A percentile compares a stretch with the other conserved stretches of the same genome.
phyloP scores from a whole-genome alignment of 441 rosid genomes.

The Adansonia rubrostipa region DNA sequence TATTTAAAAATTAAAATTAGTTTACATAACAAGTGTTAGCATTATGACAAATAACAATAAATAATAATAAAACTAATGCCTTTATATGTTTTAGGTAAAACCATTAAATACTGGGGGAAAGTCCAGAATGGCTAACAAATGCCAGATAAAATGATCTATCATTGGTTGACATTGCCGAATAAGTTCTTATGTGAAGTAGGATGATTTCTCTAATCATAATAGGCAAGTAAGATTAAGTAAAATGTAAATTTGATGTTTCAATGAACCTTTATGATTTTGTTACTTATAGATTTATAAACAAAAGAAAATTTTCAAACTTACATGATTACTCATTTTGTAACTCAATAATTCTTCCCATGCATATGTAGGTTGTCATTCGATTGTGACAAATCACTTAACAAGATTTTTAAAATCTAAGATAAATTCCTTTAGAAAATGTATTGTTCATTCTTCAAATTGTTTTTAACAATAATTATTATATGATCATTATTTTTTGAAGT shows the following conservation, averaged over 20 bases:
- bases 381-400: conserved; percentile 68
- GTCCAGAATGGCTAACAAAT: conserved; percentile 90
- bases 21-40: not conserved
- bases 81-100: conserved; percentile 61
- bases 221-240: not conserved
- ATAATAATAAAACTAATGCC: not conserved
- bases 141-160: conserved; percentile 90
- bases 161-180: conserved; percentile 85
- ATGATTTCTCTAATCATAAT: conserved; percentile 13
- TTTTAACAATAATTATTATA: too few species aligned
- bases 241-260: not conserved
- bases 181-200: conserved; percentile 84
- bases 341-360: conserved; percentile 21
- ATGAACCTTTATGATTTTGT: not conserved
- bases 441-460: too few species aligned
- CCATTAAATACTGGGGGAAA: conserved; percentile 93
- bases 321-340: not conserved
- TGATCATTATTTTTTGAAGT: too few species aligned
- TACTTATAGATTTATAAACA: not conserved
- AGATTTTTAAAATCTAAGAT: too few species aligned
- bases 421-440: too few species aligned
- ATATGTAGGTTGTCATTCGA: conserved; percentile 75
- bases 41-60: not conserved
- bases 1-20: not conserved
- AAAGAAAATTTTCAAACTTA: not conserved